Conservation (phyloP, 371 early-diverging fungal species). For the Haplosporangium sp. region DNA sequence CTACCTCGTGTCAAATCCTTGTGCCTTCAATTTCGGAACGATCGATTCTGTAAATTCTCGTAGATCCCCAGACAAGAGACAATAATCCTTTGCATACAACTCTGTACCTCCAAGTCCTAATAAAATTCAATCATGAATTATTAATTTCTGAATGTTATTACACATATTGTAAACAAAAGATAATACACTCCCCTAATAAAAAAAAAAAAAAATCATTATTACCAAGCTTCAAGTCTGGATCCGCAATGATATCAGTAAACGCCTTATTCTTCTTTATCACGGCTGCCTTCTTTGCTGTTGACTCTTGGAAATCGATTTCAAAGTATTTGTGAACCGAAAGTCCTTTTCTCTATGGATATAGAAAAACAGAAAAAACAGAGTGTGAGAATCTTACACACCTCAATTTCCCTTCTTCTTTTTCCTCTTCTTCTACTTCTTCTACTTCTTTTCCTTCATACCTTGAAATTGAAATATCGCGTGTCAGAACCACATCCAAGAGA, state of each 20-base stretch:
- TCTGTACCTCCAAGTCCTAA: slow-evolving; percentile 80
- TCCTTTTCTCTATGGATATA: slow-evolving; percentile 25
- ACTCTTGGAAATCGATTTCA: slow-evolving; percentile 94
- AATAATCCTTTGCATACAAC: slow-evolving; percentile 73
- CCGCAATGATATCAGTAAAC: slow-evolving; percentile 66
- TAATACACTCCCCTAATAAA: not conserved
- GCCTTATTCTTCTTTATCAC: slow-evolving; percentile 70
- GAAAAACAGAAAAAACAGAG: not conserved
- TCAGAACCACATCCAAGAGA: slow-evolving; percentile 94
- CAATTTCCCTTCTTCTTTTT: too few relatives aligned
- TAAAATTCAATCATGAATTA: not conserved
- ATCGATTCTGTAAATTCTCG: slow-evolving; percentile 70
- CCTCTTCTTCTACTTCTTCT: too few relatives aligned
- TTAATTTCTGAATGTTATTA: too few relatives aligned
- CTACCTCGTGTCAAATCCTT: slow-evolving; percentile 78
- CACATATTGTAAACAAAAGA: too few relatives aligned
- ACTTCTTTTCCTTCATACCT: slow-evolving; percentile 53
- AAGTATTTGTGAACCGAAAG: slow-evolving; percentile 68
- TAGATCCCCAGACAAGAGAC: slow-evolving; percentile 85
- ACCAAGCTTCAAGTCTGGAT: slow-evolving; percentile 62
- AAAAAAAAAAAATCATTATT: slow-evolving; percentile 9
- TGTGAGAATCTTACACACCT: too few relatives aligned
- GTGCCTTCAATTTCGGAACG: slow-evolving; percentile 65
- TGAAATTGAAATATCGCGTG: slow-evolving; percentile 88
- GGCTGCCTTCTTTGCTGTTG: slow-evolving; percentile 82